phyloP scores from a whole-genome alignment of 2,329 filamentous ascomycete species.

The Clarireedia hainanense region DNA sequence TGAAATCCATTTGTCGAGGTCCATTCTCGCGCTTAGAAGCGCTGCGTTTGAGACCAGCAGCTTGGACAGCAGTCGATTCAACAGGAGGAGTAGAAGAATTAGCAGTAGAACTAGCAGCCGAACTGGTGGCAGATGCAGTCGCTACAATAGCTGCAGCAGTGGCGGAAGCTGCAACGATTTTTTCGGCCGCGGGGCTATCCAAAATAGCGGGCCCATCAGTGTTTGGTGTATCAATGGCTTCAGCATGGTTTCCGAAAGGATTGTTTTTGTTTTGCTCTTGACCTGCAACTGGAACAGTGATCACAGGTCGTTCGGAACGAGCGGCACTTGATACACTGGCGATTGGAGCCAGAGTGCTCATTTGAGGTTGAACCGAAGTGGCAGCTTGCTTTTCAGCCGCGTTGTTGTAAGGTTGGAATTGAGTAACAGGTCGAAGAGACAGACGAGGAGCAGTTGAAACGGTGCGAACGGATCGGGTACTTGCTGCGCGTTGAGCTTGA shows the following conservation, averaged over 20 bases:
- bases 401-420: constrained; percentile 65
- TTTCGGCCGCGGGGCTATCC: constrained; percentile 32
- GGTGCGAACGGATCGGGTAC: constrained; percentile 25
- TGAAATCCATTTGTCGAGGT: constrained; percentile 44
- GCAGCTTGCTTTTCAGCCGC: constrained; percentile 17
- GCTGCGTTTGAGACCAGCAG: constrained; percentile 39
- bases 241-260: constrained; percentile 61
- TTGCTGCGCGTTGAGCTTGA: constrained; percentile 14
- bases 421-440: constrained; percentile 74
- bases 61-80: constrained; percentile 16
- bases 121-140: constrained; percentile 7
- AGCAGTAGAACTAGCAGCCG: neutral
- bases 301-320: neutral
- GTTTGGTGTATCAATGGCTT: constrained; percentile 37
- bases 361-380: neutral
- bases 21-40: constrained; percentile 48
- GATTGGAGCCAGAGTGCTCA: neutral
- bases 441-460: constrained; percentile 62
- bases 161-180: constrained; percentile 27
- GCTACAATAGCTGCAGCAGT: constrained; percentile 17
- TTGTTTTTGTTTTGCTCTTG: constrained; percentile 50
- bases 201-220: constrained; percentile 36
- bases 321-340: neutral
- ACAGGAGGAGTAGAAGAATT: constrained; percentile 8
- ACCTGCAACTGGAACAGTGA: constrained; percentile 9